Evolutionary conservation across 164 flowering plant species (phyloP).

Genomic region (Umbilicus rupestris): DNA sequence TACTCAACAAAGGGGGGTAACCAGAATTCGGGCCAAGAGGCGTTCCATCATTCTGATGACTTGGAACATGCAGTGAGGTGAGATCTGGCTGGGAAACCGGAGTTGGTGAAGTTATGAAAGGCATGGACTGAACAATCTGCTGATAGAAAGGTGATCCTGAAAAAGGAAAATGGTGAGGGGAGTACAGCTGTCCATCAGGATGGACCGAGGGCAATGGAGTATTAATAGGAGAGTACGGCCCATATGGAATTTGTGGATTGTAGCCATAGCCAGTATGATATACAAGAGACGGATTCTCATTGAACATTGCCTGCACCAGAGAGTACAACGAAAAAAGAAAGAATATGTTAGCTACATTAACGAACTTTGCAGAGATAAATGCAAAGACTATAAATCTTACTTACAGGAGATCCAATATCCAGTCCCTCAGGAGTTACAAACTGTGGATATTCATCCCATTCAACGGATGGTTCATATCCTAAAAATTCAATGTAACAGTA

Average conservation of each 20-base stretch:
- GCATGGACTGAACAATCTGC: conserved; percentile 47
- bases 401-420: conserved; percentile 69
- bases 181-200: conserved; percentile 46
- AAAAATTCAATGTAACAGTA: too few species aligned
- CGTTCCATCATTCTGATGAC: conserved; percentile 48
- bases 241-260: conserved; percentile 79
- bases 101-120: conserved; percentile 51
- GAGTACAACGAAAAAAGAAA: too few species aligned
- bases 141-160: conserved; percentile 67
- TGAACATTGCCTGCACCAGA: conserved; percentile 60
- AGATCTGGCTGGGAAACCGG: conserved; percentile 64
- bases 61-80: conserved; percentile 26
- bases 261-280: conserved; percentile 80
- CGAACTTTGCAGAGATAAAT: too few species aligned
- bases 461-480: conserved; percentile 53
- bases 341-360: too few species aligned
- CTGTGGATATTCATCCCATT: conserved; percentile 82
- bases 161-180: conserved; percentile 45
- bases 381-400: conserved; percentile 15
- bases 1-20: conserved; percentile 42
- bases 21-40: conserved; percentile 54
- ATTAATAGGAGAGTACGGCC: conserved; percentile 84
- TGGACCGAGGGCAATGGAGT: conserved; percentile 64
- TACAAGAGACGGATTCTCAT: conserved; percentile 68
- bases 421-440: too few species aligned